Base-by-base conservation (phyloP, 192 early-diverging fungal genomes). In the Dispira simplex region DNA sequence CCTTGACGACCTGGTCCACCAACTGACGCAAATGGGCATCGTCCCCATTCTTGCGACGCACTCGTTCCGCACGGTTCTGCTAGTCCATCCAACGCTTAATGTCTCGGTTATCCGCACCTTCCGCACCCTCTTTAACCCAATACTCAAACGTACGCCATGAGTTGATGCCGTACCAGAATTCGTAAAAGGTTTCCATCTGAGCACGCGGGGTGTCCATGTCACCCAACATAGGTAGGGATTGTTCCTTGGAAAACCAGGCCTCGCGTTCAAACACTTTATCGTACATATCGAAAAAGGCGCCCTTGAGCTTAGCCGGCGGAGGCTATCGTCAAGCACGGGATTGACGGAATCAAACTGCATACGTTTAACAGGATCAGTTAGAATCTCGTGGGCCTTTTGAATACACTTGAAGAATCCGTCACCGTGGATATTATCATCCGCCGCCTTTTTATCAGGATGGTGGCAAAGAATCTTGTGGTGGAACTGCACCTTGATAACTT, bases 371-470 rank as follows among this genome's bases (percentile, higher is more conserved):
- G 83, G 84, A 75, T 99, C 90, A 62, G 83, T 90, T 68, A 99
- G 79, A 23, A 92, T 87, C 69, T 99, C 94, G 74, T 84, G 91
- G 11, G 97, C 94, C 78, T 78, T 85, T 70, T 96, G 91, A 59
- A 98, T 89, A 74, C 97, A 99, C 83, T 99, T 99, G 88, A 99
- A 99, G 80, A 98, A 97, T 18, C 84, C 77, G 77, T 99, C 97
- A 67, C 92, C 90, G 76, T 88, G 87, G 43, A 75, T 70, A 52
- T 77, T 73, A 43, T 82, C 85, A 23, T 76, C 71, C 47, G 77
- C 79, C 21, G 89, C 90, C 81, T 95, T 95, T 87, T 99, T 99
- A 78, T 99, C 97, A 46, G 97, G 97, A 71, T 99, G 97, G 81
- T 97, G 93, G 51, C 89, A 87, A 58, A 99, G 84, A 44, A 97